Evolutionary conservation across 768 basidiomycete species (phyloP).

Genomic region (Candolleomyces aberdarensis): DNA sequence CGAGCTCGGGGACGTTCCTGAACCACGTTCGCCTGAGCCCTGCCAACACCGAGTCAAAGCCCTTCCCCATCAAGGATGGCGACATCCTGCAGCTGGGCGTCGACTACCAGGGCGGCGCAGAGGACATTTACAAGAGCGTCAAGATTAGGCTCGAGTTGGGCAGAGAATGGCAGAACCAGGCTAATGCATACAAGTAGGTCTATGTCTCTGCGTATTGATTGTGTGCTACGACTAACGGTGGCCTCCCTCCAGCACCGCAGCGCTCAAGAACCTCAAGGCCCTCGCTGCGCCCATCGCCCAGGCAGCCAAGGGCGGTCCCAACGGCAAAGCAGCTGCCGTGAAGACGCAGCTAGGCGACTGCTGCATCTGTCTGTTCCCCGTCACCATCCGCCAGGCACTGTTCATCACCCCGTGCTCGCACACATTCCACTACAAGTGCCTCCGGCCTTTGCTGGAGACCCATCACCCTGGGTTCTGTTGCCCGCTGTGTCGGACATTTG

Average conservation of each 20-base stretch:
- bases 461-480: slow-evolving; percentile 95
- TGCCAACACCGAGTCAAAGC: slow-evolving; percentile 76
- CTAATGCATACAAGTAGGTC: slow-evolving; percentile 90
- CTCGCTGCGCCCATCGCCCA: slow-evolving; percentile 43
- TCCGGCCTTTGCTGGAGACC: slow-evolving; percentile 82
- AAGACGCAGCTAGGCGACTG: slow-evolving; percentile 58
- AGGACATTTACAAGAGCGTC: slow-evolving; percentile 96
- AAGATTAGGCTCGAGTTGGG: slow-evolving; percentile 91
- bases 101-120: slow-evolving; percentile 95
- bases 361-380: slow-evolving; percentile 90
- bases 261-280: slow-evolving; percentile 76
- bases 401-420: slow-evolving; percentile 99
- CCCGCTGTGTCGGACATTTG: slow-evolving; percentile 92
- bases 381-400: slow-evolving; percentile 91
- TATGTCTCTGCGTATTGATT: slow-evolving; percentile 10
- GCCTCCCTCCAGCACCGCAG: slow-evolving; percentile 45
- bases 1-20: slow-evolving; percentile 88
- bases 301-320: slow-evolving; percentile 8
- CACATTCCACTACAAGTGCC: slow-evolving; percentile 96
- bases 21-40: slow-evolving; percentile 90
- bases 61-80: slow-evolving; percentile 83
- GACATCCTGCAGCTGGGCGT: slow-evolving; percentile 94
- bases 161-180: slow-evolving; percentile 84
- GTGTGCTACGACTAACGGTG: slow-evolving; percentile 5
- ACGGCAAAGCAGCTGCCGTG: slow-evolving; percentile 4